Evolutionary conservation across 768 basidiomycete genomes (phyloP), one percentile per base, ranked within the genome.

Genomic region (Phanerochaete carnosa): DNA sequence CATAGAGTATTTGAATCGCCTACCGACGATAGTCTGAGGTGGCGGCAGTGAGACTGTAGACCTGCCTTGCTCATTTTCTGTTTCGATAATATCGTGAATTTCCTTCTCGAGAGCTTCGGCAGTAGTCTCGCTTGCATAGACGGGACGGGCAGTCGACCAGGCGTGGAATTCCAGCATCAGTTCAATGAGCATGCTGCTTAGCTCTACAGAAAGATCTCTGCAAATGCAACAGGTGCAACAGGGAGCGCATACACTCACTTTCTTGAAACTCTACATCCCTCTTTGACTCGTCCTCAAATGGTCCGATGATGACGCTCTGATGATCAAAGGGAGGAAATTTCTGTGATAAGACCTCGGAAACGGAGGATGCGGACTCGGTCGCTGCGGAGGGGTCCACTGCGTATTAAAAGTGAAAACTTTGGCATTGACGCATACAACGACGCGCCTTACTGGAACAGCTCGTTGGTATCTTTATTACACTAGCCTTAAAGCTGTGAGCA

Each of bases 31-130:
- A 23, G 61, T 57, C 43, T 52, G 16, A 37, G 58, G 28, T 25
- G 54, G 51, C 43, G 55, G 12, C 22, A 32, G 61, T 15, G 37
- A 57, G 45, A 50, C 9, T 57, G 53, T 60, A 50, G 66, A 75
- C 75, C 54, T 74, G 73, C 76, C 76, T 74, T 77, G 76, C 65
- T 74, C 71, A 45, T 65, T 61, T 61, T 77, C 76, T 19, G 63
- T 61, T 7, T 65, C 65, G 28, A 70, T 65, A 19, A 77, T 50
- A 0, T 23, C 51, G 39, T 70, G 64, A 35, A 77, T 65, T 23
- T 72, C 70, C 33, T 66, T 65, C 56, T 74, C 71, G 25, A 73
- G 66, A 25, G 58, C 57, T 22, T 68, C 67, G 2, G 72, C 68
- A 11, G 64, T 68, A 22, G 29, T 58, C n/a, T 74, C 68, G 33